phyloP scores from a whole-genome alignment of 2,329 filamentous ascomycete species.

The Phyllosticta citribraziliensis region DNA sequence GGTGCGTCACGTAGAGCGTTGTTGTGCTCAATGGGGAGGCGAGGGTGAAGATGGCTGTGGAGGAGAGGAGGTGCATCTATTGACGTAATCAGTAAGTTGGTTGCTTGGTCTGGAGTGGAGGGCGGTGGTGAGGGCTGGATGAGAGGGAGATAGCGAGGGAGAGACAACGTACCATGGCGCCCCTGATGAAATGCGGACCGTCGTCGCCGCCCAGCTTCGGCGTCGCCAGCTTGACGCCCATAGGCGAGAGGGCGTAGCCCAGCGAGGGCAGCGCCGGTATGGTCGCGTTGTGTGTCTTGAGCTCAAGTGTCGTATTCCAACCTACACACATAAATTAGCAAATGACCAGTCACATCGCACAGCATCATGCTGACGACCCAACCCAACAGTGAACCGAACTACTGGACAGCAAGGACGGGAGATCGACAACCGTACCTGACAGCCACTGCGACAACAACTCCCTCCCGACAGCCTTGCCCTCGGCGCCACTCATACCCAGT shows the following conservation, averaged over 20 bases:
- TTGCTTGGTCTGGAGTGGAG: neutral
- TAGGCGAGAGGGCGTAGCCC: conserved; percentile 60
- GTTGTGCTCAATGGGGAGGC: conserved; percentile 66
- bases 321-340: conserved; percentile 31
- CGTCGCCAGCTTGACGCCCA: conserved; percentile 62
- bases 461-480: conserved; percentile 53
- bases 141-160: neutral
- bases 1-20: conserved; percentile 63
- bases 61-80: conserved; percentile 69
- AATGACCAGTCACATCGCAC: neutral
- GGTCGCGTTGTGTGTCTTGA: conserved; percentile 60
- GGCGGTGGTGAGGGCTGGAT: neutral
- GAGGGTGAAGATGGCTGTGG: conserved; percentile 75
- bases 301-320: conserved; percentile 68
- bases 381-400: neutral
- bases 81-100: neutral
- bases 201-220: conserved; percentile 49
- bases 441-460: conserved; percentile 77
- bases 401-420: neutral
- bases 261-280: conserved; percentile 66
- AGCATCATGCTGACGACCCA: neutral
- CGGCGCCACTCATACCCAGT: conserved; percentile 47
- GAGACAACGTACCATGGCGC: conserved; percentile 50
- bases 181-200: conserved; percentile 65
- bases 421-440: conserved; percentile 47